Evolutionary conservation across 164 flowering plant genomes (phyloP).

Genomic region (Kingdonia uniflora): DNA sequence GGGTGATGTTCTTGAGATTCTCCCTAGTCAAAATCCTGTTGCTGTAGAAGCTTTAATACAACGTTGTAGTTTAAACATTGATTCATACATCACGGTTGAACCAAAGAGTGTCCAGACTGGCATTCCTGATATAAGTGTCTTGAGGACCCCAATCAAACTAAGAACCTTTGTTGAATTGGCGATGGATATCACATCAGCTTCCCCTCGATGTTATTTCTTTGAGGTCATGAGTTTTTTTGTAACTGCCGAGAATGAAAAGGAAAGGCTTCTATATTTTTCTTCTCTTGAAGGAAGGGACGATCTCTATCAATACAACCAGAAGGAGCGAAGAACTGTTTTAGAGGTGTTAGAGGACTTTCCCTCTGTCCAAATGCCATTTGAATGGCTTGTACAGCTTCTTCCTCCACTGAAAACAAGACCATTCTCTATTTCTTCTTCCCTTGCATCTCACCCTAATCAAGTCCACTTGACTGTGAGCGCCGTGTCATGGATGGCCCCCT

Average conservation of each 20-base stretch:
- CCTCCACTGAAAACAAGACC: slow-evolving; percentile 81
- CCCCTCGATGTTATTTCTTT: slow-evolving; percentile 87
- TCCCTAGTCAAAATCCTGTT: too few relatives aligned
- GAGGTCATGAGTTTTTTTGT: slow-evolving; percentile 96
- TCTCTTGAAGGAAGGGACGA: slow-evolving; percentile 97
- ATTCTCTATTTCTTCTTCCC: slow-evolving; percentile 89
- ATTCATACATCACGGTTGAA: slow-evolving; percentile 49
- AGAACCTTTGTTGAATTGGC: slow-evolving; percentile 73
- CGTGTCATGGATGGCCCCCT: slow-evolving; percentile 84
- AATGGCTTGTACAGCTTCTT: slow-evolving; percentile 91
- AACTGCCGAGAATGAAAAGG: slow-evolving; percentile 82
- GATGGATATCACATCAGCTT: too few relatives aligned
- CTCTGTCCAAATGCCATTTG: too few relatives aligned
- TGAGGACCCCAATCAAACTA: slow-evolving; percentile 46
- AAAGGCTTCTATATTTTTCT: slow-evolving; percentile 86
- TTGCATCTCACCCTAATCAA: slow-evolving; percentile 65
- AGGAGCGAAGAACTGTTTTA: too few relatives aligned
- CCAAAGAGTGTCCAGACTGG: too few relatives aligned
- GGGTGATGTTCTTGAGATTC: too few relatives aligned
- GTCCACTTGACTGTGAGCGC: too few relatives aligned
- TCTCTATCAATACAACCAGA: too few relatives aligned
- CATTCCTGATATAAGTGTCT: too few relatives aligned
- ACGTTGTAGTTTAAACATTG: slow-evolving; percentile 75
- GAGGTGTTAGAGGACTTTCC: slow-evolving; percentile 92
- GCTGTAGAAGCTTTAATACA: slow-evolving; percentile 66